phyloP scores from a whole-genome alignment of 768 basidiomycete species.

The Hemileccinum rubropunctum region DNA sequence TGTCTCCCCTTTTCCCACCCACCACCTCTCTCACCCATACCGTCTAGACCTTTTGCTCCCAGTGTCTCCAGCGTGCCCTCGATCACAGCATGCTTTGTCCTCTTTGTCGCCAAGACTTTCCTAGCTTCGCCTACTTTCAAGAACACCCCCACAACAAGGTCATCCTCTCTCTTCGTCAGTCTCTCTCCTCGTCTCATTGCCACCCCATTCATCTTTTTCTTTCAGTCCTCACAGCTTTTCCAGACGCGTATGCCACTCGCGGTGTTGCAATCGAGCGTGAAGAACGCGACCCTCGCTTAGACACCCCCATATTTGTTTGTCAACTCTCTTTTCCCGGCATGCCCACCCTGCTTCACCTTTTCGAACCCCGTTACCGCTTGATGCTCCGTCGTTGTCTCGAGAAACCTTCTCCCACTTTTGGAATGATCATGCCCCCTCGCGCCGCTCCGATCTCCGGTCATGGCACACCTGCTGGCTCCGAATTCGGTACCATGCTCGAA shows the following conservation, averaged over 20 bases:
- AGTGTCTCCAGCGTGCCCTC: constrained; percentile 85
- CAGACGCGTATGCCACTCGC: constrained; percentile 62
- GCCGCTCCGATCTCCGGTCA: constrained; percentile 28
- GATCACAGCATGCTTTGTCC: constrained; percentile 86
- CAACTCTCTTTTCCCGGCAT: constrained; percentile 89
- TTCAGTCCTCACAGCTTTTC: constrained; percentile 68
- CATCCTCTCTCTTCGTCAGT: constrained; percentile 65
- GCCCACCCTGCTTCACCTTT: constrained; percentile 88
- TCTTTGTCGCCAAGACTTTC: constrained; percentile 77
- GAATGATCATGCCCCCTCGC: constrained; percentile 82
- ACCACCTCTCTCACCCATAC: constrained; percentile 8
- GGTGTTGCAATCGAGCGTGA: constrained; percentile 65
- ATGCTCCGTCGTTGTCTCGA: constrained; percentile 97
- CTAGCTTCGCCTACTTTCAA: constrained; percentile 74
- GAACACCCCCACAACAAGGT: constrained; percentile 75
- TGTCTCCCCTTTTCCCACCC: constrained; percentile 27
- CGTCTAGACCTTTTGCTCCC: constrained; percentile 80
- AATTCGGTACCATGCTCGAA: constrained; percentile 94
- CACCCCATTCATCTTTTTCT: constrained; percentile 7
- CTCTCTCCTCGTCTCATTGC: constrained; percentile 6
- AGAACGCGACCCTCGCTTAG: constrained; percentile 72
- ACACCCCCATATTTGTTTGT: constrained; percentile 90
- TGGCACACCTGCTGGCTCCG: constrained; percentile 20
- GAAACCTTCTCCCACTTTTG: constrained; percentile 73
- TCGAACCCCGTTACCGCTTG: constrained; percentile 91